phyloP scores from a whole-genome alignment of 2,329 filamentous ascomycete species.

The Dactylellina drechsleri region DNA sequence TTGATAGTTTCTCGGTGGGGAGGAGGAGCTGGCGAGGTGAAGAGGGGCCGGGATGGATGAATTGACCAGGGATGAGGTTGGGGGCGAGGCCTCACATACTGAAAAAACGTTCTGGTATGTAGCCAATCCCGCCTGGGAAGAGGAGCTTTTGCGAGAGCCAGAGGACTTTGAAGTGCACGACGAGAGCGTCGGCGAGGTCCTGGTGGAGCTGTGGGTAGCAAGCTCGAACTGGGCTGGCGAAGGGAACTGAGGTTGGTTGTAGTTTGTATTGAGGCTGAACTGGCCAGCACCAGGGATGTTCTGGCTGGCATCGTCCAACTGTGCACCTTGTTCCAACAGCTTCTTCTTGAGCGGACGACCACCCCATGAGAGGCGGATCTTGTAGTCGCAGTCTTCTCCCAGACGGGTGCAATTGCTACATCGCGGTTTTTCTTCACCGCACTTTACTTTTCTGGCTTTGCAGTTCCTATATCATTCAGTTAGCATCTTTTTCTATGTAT shows the following conservation, averaged over 20 bases:
- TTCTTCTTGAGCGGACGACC: conserved; percentile 59
- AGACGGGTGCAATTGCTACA: conserved; percentile 59
- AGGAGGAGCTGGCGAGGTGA: conserved; percentile 53
- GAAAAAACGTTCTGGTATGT: conserved; percentile 55
- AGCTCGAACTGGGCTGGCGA: conserved; percentile 58
- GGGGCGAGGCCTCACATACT: conserved; percentile 55
- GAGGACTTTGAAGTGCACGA: conserved; percentile 52
- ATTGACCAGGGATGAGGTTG: conserved; percentile 50
- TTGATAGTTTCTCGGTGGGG: conserved; percentile 51
- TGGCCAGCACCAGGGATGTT: conserved; percentile 59
- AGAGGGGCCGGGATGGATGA: conserved; percentile 52
- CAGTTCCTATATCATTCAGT: conserved; percentile 57
- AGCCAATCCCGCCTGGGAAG: conserved; percentile 54
- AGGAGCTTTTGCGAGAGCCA: conserved; percentile 41
- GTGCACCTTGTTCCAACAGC: conserved; percentile 57
- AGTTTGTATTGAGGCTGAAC: conserved; percentile 58
- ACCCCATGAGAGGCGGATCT: conserved; percentile 59
- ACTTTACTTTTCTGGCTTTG: conserved; percentile 59
- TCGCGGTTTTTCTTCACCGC: conserved; percentile 59
- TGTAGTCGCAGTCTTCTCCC: conserved; percentile 59
- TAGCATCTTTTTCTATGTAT: neutral
- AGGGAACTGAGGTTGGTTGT: conserved; percentile 57
- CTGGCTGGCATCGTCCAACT: conserved; percentile 59
- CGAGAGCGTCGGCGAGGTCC: conserved; percentile 50
- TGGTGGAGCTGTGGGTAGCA: conserved; percentile 50